These are phyloP conservation scores for Cladosporium sp. DNA, from an alignment of 2,329 filamentous ascomycete genomes.

Conservation along the genomic window DNA sequence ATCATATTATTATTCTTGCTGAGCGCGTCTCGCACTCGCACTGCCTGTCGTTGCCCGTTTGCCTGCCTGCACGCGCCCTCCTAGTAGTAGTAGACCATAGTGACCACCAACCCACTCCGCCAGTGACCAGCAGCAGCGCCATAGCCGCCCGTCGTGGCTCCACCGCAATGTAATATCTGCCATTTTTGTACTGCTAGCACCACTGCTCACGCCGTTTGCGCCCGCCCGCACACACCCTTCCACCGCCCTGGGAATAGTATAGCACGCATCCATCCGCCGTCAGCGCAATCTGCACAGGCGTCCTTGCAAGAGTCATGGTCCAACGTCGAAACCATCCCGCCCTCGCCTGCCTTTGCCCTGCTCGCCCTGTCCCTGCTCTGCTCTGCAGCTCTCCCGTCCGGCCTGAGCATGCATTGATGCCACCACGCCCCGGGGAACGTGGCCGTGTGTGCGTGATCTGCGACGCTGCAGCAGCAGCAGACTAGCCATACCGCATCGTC, in stretches of 20 bases:
- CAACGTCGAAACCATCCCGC: not conserved
- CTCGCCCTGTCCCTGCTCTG: conserved; percentile 13
- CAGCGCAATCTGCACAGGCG: conserved; percentile 17
- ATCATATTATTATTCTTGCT: not conserved
- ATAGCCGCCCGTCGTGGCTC: conserved; percentile 17
- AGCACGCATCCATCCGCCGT: not conserved
- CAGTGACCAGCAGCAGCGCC: not conserved
- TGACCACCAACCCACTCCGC: not conserved
- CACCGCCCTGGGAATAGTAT: conserved; percentile 7
- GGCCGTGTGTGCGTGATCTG: conserved; percentile 11
- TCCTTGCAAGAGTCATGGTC: conserved; percentile 14
- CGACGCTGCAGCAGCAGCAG: not conserved
- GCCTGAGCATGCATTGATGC: conserved; percentile 3
- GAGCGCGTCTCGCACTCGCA: not conserved
- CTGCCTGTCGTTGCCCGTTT: not conserved
- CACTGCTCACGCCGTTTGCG: not conserved
- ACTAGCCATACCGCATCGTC: conserved; percentile 6
- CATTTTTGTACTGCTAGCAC: conserved; percentile 12
- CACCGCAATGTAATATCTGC: conserved; percentile 20
- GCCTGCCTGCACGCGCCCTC: conserved; percentile 2
- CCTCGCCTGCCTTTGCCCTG: not conserved
- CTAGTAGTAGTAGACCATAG: not conserved
- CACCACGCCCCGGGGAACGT: conserved; percentile 10
- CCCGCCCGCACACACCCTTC: conserved; percentile 3
- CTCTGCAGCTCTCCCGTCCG: conserved; percentile 18